Conservation (phyloP, 768 basidiomycete genomes). For the Neoboletus magnificus region DNA sequence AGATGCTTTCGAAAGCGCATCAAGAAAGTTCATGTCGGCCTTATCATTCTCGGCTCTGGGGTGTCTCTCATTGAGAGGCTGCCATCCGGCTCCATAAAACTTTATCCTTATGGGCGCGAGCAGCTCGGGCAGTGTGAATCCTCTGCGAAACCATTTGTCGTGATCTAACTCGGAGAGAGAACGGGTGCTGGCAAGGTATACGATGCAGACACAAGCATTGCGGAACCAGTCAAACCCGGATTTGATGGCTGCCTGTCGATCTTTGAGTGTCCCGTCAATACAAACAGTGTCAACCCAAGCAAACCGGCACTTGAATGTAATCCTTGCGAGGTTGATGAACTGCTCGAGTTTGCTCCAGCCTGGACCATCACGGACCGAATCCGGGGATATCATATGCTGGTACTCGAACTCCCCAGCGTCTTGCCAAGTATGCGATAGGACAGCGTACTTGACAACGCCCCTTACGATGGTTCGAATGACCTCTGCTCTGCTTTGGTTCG, state of each 20-base stretch:
- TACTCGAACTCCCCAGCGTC: neutral
- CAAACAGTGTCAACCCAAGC: constrained; percentile 2
- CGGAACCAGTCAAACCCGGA: constrained; percentile 2
- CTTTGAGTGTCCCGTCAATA: neutral
- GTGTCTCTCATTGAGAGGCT: neutral
- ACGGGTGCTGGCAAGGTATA: neutral
- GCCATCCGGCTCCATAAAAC: constrained; percentile 7
- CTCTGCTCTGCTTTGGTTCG: neutral
- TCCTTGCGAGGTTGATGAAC: neutral
- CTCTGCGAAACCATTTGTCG: constrained; percentile 2
- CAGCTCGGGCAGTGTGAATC: neutral
- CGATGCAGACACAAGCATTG: constrained; percentile 4
- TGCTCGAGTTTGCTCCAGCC: constrained; percentile 1
- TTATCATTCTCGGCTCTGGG: constrained; percentile 5
- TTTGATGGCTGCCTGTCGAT: neutral
- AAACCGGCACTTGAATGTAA: neutral
- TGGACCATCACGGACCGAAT: neutral
- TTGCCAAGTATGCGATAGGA: constrained; percentile 2
- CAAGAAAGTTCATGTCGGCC: neutral
- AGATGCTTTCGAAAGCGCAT: constrained; percentile 1
- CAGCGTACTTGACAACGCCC: constrained; percentile 1
- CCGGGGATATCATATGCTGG: neutral
- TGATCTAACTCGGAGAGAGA: neutral
- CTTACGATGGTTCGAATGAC: constrained; percentile 2
- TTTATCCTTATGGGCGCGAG: constrained; percentile 1